phyloP scores from a whole-genome alignment of 768 basidiomycete species.

The Strobilomyces confusus region DNA sequence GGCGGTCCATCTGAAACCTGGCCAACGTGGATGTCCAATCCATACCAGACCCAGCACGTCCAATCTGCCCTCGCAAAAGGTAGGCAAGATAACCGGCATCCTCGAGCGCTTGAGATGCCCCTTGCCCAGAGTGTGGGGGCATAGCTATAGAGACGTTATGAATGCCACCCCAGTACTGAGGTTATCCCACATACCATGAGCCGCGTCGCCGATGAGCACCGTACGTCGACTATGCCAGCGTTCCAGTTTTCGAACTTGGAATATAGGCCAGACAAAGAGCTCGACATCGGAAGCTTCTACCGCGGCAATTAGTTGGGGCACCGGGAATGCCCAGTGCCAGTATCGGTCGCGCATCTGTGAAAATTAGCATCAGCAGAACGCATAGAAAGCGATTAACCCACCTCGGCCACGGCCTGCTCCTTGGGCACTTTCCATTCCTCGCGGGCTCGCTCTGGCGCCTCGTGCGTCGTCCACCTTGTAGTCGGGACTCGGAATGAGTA shows the following conservation, averaged over 20 bases:
- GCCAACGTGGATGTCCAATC: conserved; percentile 18
- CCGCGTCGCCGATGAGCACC: conserved; percentile 32
- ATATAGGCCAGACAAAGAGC: conserved; percentile 29
- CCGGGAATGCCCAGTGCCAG: conserved; percentile 26
- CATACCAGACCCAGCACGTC: not conserved
- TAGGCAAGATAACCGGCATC: conserved; percentile 30
- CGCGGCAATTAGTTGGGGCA: conserved; percentile 25
- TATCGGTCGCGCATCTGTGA: conserved; percentile 25
- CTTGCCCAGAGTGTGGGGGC: conserved; percentile 32
- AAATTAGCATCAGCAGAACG: not conserved
- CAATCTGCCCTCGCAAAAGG: conserved; percentile 19
- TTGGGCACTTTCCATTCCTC: conserved; percentile 29
- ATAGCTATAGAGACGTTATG: conserved; percentile 17
- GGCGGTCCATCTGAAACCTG: conserved; percentile 23
- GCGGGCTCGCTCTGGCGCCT: conserved; percentile 23
- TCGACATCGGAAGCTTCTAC: conserved; percentile 13
- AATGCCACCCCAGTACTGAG: not conserved
- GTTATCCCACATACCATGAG: conserved; percentile 22
- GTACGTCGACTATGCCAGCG: conserved; percentile 23
- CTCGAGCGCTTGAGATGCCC: conserved; percentile 30
- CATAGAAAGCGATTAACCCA: not conserved
- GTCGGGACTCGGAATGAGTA: not conserved
- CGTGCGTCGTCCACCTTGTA: conserved; percentile 29
- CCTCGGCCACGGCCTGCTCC: conserved; percentile 19
- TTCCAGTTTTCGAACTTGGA: conserved; percentile 21